A percentile compares a stretch with the other conserved stretches of the same genome.
These are phyloP conservation scores for Senecio squalidus DNA, from an alignment of 140 eudicot genomes.

Conservation along the genomic window DNA sequence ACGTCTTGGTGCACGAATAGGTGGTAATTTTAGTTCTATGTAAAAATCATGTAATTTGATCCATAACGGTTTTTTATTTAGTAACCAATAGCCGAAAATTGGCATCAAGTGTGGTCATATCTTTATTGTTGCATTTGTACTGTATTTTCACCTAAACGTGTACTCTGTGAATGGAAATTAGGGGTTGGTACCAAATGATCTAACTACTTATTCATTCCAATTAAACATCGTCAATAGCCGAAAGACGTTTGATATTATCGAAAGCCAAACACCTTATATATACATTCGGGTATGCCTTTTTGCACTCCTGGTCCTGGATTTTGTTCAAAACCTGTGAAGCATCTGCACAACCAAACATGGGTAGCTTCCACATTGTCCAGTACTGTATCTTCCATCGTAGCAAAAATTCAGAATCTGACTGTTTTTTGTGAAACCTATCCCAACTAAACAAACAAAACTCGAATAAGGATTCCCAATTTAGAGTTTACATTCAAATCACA, in stretches of 20 bases:
- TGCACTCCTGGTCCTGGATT: constrained; percentile 52
- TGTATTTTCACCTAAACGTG: background rate
- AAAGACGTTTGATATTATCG: no score
- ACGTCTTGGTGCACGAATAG: background rate
- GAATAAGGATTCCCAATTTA: background rate
- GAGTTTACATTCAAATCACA: background rate
- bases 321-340: constrained; percentile 54
- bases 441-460: constrained; percentile 22
- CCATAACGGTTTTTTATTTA: constrained; percentile 4
- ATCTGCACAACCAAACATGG: constrained; percentile 68
- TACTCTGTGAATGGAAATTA: background rate
- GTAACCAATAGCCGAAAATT: background rate
- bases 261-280: constrained; percentile 63
- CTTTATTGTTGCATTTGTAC: constrained; percentile 11
- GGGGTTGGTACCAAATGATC: background rate
- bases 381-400: constrained; percentile 77
- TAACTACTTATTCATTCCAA: background rate
- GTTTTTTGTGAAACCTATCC: constrained; percentile 53
- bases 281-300: constrained; percentile 50
- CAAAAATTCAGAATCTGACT: constrained; percentile 48
- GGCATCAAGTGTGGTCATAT: constrained; percentile 9
- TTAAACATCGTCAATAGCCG: no score
- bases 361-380: constrained; percentile 73
- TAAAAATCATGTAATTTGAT: constrained; percentile 8
- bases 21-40: background rate